phyloP scores from a whole-genome alignment of 2,329 filamentous ascomycete species.

The Sclerotinia sclerotiorum region DNA sequence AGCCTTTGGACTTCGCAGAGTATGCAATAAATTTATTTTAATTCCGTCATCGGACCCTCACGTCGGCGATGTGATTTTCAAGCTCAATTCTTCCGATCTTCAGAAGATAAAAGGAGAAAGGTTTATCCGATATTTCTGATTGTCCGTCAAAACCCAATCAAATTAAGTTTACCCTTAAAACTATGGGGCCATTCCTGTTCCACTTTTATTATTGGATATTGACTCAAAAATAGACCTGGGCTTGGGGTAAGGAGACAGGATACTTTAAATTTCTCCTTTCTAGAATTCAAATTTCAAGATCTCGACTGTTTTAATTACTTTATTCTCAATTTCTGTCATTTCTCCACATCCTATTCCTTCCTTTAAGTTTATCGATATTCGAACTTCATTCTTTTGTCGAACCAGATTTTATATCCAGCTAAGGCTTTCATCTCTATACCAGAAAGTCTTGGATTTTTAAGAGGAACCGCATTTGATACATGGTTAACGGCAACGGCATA shows the following conservation, averaged over 20 bases:
- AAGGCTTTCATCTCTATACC: not conserved
- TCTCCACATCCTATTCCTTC: not conserved
- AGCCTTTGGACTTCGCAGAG: not conserved
- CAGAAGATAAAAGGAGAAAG: not conserved
- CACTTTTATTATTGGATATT: not conserved
- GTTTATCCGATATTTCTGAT: not conserved
- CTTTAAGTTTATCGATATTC: not conserved
- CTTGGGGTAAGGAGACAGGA: not conserved
- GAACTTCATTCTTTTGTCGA: not conserved
- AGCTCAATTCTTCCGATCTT: not conserved
- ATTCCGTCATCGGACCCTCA: conserved; percentile 12
- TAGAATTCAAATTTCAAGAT: not conserved
- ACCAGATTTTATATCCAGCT: not conserved
- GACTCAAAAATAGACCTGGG: conserved; percentile 7
- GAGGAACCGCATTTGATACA: not conserved
- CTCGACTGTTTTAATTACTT: not conserved
- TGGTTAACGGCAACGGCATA: not conserved
- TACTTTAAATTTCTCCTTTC: conserved; percentile 7
- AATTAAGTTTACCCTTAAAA: not conserved
- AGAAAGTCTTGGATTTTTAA: not conserved
- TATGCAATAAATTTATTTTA: too few species aligned
- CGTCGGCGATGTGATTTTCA: not conserved
- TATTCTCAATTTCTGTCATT: conserved; percentile 1
- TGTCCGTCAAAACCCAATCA: not conserved
- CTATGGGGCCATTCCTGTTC: not conserved